Percentiles rank a stretch among this genome's conserved stretches.
Conservation (phyloP, 73 alveolate genomes). For the Durusdinium trenchii region DNA sequence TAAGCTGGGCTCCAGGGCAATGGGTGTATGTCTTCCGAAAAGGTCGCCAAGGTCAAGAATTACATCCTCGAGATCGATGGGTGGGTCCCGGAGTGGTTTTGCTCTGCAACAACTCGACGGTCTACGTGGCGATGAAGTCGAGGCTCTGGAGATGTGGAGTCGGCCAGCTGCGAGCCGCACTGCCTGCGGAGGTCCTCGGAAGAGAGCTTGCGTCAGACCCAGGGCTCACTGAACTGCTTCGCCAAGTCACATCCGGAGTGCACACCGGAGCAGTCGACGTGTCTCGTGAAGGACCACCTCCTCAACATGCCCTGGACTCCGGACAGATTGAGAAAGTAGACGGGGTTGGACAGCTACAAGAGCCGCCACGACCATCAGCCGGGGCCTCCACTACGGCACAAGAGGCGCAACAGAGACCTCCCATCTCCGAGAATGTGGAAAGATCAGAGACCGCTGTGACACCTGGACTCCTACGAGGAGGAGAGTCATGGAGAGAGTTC, state of each 20-base stretch:
- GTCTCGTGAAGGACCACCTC: neutral
- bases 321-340: neutral
- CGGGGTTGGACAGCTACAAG: neutral
- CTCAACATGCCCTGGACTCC: neutral
- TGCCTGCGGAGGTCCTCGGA: neutral
- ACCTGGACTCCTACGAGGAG: neutral
- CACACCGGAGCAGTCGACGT: neutral
- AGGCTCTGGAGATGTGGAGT: neutral
- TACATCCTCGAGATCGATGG: too few species aligned
- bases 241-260: neutral
- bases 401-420: too few species aligned
- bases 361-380: too few species aligned
- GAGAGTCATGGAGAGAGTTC: neutral
- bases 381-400: too few species aligned
- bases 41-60: neutral
- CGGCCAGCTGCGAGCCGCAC: neutral
- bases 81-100: neutral
- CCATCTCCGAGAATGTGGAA: too few species aligned
- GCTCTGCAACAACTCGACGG: neutral
- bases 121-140: neutral
- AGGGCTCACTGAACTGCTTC: neutral
- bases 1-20: neutral
- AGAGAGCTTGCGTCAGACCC: neutral
- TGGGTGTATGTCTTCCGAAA: neutral
- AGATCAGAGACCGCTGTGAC: neutral